These are phyloP conservation scores for Tubosaeta sp. DNA, from an alignment of 768 basidiomycete genomes.

Conservation along the genomic window DNA sequence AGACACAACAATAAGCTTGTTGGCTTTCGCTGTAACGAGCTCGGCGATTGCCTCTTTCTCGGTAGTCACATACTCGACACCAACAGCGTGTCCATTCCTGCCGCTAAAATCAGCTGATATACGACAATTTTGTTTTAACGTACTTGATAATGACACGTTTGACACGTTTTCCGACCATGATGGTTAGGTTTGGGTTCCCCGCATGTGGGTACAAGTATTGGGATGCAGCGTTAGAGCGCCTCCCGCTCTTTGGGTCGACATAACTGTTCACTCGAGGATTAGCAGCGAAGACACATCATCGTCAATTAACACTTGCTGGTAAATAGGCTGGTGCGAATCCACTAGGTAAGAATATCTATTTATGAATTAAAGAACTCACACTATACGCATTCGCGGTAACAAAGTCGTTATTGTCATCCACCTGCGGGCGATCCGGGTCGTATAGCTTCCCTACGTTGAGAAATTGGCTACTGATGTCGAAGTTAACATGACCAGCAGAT, in stretches of 20 bases:
- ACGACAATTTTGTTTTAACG: neutral
- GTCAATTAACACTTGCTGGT: slow-evolving; percentile 11
- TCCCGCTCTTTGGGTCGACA: slow-evolving; percentile 41
- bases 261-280: slow-evolving; percentile 37
- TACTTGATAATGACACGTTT: slow-evolving; percentile 37
- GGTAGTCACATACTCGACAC: slow-evolving; percentile 35
- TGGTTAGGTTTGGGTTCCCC: slow-evolving; percentile 26
- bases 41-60: slow-evolving; percentile 6
- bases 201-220: slow-evolving; percentile 34
- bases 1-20: slow-evolving; percentile 45
- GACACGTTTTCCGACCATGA: slow-evolving; percentile 32
- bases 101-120: neutral
- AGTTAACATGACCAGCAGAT: slow-evolving; percentile 11
- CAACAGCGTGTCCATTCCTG: slow-evolving; percentile 35
- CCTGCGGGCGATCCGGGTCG: slow-evolving; percentile 42
- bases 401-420: slow-evolving; percentile 49
- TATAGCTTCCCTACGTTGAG: slow-evolving; percentile 42
- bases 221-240: slow-evolving; percentile 32
- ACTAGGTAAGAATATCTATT: neutral
- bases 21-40: slow-evolving; percentile 24
- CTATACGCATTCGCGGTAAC: slow-evolving; percentile 22
- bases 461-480: slow-evolving; percentile 36
- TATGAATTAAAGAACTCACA: slow-evolving; percentile 11
- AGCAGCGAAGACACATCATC: neutral
- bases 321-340: slow-evolving; percentile 7